These are phyloP conservation scores for Fagopyrum tataricum DNA, from an alignment of 148 eudicot species.

Conservation along the genomic window DNA sequence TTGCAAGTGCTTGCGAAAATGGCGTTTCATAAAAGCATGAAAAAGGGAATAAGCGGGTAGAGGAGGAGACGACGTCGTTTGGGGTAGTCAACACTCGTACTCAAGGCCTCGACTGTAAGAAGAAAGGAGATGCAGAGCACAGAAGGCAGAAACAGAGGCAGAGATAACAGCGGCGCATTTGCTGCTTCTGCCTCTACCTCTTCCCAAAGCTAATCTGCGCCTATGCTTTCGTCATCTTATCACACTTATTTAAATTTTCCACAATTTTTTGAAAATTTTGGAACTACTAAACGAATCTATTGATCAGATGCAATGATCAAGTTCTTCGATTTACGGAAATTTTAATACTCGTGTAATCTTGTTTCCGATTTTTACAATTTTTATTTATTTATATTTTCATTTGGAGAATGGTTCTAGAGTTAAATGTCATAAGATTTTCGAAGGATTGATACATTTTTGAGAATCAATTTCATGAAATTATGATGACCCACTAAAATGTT, in stretches of 20 bases:
- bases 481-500: too few species aligned
- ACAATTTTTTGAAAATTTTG: not conserved
- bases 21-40: conserved; percentile 5
- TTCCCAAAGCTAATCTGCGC: conserved; percentile 1
- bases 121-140: conserved; percentile 11
- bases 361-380: not conserved
- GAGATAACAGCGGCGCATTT: conserved; percentile 11
- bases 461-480: too few species aligned
- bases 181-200: conserved; percentile 8
- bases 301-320: not conserved
- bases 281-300: not conserved
- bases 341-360: not conserved
- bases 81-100: not conserved
- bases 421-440: too few species aligned
- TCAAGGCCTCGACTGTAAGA: not conserved
- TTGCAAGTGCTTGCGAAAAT: conserved; percentile 13
- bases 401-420: too few species aligned
- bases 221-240: conserved; percentile 5
- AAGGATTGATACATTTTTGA: too few species aligned
- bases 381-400: too few species aligned
- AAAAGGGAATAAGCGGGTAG: not conserved
- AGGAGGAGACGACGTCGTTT: conserved; percentile 5
- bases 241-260: not conserved
- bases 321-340: not conserved
- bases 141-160: conserved; percentile 7